Base-by-base conservation (phyloP, 441 rosid genomes). In the Adansonia madagascariensis region DNA sequence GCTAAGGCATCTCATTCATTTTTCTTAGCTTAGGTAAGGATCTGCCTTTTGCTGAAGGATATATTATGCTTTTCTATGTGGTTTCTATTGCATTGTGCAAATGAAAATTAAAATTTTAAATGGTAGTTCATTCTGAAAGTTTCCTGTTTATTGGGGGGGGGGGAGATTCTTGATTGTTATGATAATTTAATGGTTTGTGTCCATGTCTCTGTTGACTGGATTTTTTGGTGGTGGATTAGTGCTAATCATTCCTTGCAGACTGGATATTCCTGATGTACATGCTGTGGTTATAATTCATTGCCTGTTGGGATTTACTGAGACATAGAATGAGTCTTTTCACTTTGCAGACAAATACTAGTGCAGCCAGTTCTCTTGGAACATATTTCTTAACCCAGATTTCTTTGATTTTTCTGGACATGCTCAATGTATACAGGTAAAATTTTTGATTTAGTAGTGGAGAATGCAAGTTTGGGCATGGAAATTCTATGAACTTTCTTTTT, bases 301-400 rank as follows among this genome's bases (percentile, higher is more conserved):
- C 18, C 50, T 77, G 2, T n/a, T 49, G 3, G 24, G 11, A 63
- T 80, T 20, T 57, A 14, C 27, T 77, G 47, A 46, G 47, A 65
- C 59, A 74, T 50, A 49, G 59, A 49, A 50, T 8, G 74, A 15
- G 4, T 70, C 44, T 70, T 50, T 75, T 7, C 71, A 41, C 31
- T 80, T 78, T 89, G 90, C 97, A 97, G 99, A 97, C 98, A 67
- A 97, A 97, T 84, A 97, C 99, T 62, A 97, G 99, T 86, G 99
- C 86, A 77, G 98, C 99, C 79, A 88, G 80, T 82, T 89, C 99
- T 56, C 88, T 97, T 75, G 99, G 98, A 77, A 94, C 99, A 11
- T 93, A 85, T 82, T 95, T 95, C 86, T 82, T 97, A 75, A 59
- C 97, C 14, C 99, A 97, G 83, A 95, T 97, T 31, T 88, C 98